A percentile compares a stretch with the other conserved stretches of the same genome.
These are phyloP conservation scores for Prunus davidiana DNA, from an alignment of 306 rosid species.

Conservation along the genomic window DNA sequence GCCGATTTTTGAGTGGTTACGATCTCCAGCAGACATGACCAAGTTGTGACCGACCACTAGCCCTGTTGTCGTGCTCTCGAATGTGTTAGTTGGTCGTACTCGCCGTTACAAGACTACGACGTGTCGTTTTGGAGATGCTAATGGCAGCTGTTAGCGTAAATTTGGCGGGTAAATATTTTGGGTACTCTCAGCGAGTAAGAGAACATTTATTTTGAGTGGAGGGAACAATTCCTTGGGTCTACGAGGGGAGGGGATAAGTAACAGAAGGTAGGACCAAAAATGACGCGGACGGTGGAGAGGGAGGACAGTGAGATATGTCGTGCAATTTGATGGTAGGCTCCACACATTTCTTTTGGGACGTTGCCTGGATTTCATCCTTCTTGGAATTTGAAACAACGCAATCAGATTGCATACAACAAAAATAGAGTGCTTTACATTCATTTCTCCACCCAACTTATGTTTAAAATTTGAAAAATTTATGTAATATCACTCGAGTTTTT, in stretches of 20 bases:
- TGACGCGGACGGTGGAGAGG: slow-evolving; percentile 38
- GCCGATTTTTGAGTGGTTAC: slow-evolving; percentile 17
- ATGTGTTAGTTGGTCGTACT: not conserved
- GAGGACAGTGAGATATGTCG: not conserved
- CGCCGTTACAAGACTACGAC: not conserved
- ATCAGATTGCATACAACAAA: too few relatives aligned
- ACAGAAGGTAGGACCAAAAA: not conserved
- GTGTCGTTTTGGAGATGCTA: slow-evolving; percentile 2
- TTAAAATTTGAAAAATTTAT: too few relatives aligned
- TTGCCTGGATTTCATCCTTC: not conserved
- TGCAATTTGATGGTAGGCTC: slow-evolving; percentile 1
- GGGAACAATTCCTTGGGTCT: not conserved
- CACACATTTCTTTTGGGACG: not conserved
- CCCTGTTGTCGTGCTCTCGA: not conserved
- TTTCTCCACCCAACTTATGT: too few relatives aligned
- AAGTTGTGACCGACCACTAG: not conserved
- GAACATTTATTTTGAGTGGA: too few relatives aligned
- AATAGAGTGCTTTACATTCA: too few relatives aligned
- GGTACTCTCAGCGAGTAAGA: not conserved
- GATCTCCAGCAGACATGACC: slow-evolving; percentile 7
- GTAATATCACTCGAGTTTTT: too few relatives aligned
- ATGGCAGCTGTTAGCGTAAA: not conserved
- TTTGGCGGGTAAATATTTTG: not conserved
- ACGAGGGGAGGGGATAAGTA: slow-evolving; percentile 18
- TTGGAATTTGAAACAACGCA: slow-evolving; percentile 15